Conservation (phyloP, 371 early-diverging fungal species). For the Basidiobolus meristosporus region DNA sequence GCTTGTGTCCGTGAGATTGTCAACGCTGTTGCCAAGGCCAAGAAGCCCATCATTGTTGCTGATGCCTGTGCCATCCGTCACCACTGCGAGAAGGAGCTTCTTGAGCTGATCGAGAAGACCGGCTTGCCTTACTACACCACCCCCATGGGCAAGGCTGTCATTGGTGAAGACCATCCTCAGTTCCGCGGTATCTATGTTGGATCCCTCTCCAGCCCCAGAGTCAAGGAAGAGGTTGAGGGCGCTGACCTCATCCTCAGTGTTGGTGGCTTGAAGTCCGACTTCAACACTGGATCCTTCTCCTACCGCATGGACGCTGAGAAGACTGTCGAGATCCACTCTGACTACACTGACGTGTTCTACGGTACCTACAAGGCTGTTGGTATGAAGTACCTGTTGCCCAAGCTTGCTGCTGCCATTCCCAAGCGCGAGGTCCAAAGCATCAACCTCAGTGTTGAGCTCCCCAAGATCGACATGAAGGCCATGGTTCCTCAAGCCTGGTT, state of each 20-base stretch:
- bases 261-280: conserved; percentile 19
- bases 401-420: too few species aligned
- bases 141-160: conserved; percentile 22
- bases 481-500: conserved; percentile 13
- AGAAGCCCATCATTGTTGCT: conserved; percentile 19
- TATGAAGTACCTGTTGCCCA: conserved; percentile 5
- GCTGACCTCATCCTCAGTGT: conserved; percentile 20
- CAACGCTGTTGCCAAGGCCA: conserved; percentile 9
- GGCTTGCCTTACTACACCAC: conserved; percentile 16
- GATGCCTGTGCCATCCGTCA: conserved; percentile 17
- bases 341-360: conserved; percentile 1
- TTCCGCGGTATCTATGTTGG: conserved; percentile 18
- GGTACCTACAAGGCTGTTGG: conserved; percentile 7
- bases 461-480: conserved; percentile 1
- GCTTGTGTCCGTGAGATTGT: conserved; percentile 9
- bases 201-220: too few species aligned
- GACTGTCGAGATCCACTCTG: conserved; percentile 2
- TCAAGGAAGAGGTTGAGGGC: too few species aligned
- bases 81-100: conserved; percentile 7
- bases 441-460: too few species aligned
- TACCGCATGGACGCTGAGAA: not conserved
- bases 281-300: conserved; percentile 12
- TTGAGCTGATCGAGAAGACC: conserved; percentile 10
- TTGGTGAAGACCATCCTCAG: conserved; percentile 11
- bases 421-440: too few species aligned